phyloP scores from a whole-genome alignment of 805 yeast genomes.

The Candida montana region DNA sequence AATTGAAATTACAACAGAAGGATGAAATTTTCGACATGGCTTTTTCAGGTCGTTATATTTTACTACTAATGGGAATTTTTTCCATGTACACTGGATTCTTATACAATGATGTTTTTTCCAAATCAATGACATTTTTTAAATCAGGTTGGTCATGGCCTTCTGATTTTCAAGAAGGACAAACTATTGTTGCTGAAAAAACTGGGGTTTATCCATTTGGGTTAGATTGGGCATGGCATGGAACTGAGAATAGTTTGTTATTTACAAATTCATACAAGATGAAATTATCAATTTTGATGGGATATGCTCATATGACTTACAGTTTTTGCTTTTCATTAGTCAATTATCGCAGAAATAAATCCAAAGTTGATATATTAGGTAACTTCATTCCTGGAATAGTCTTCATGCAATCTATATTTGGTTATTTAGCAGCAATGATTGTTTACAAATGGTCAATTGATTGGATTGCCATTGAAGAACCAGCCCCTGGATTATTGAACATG shows the following conservation, averaged over 20 bases:
- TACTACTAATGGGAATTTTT: constrained; percentile 87
- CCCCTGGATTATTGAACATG: constrained; percentile 94
- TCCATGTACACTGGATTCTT: constrained; percentile 93
- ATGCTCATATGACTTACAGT: constrained; percentile 89
- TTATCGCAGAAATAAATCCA: constrained; percentile 59
- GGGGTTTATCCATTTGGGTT: constrained; percentile 82
- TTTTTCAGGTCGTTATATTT: constrained; percentile 83
- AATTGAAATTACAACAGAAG: constrained; percentile 61
- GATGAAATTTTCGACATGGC: constrained; percentile 98
- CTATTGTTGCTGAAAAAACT: constrained; percentile 56
- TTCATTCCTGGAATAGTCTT: constrained; percentile 90
- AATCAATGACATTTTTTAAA: constrained; percentile 76
- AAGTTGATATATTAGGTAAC: constrained; percentile 83
- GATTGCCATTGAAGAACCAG: constrained; percentile 67
- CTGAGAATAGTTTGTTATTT: constrained; percentile 86
- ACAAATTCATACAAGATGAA: constrained; percentile 98
- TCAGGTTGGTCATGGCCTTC: constrained; percentile 96
- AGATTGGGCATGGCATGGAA: constrained; percentile 96
- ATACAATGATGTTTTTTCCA: constrained; percentile 91
- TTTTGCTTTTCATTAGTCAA: constrained; percentile 81
- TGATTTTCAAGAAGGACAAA: constrained; percentile 52
- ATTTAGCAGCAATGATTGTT: constrained; percentile 75
- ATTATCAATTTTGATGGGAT: constrained; percentile 90
- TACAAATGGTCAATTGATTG: constrained; percentile 96
- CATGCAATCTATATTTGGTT: constrained; percentile 96